Base-by-base conservation (phyloP, 2,329 filamentous ascomycete genomes). In the Golovinomyces cichoracearum region DNA sequence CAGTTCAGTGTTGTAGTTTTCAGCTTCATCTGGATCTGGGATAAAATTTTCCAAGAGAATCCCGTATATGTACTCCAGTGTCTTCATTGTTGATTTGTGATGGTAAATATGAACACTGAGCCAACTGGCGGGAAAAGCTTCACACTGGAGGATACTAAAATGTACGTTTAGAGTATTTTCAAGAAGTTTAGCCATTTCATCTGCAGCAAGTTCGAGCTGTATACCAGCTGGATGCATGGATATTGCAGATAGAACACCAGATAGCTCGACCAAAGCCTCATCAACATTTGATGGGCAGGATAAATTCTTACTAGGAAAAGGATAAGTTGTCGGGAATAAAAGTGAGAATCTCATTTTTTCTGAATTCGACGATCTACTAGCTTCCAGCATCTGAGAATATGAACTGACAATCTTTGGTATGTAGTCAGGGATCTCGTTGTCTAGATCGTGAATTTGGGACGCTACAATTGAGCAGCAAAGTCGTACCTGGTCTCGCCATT, bases 101-200 rank as follows among this genome's bases (percentile, higher is more conserved):
- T 93, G 83, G 63, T 83, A 90, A 37, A 95, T 90, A 58, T 92
- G 81, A 49, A 93, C 74, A 61, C 86, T 95, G 41, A 98, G 68
- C 92, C 90, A 98, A 51, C 74, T 77, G 17, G 74, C 68, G 0
- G 92, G 90, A 63, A 93, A 95, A 0, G 90, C 84, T 58, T 92
- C 83, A 55, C 85, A 85, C 50, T 79, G 76, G 10, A 98, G 67
- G 48, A 98, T 84, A 54, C 85, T 94, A 63, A 85, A 83, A 58
- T 93, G 79, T 6, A 93, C 80, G 51, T 82, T 78, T 23, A 98
- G 70, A 0, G 80, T 74, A 57, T 85, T 81, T 54, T 83, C 78
- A 9, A 94, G 62, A 38, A 93, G 74, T 2, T 74, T 71, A 9
- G 79, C 73, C 47, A 88, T 70, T 51, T 93, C 82, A 26, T 82